phyloP scores from a whole-genome alignment of 2,329 filamentous ascomycete species.

The Diaporthe sp. region DNA sequence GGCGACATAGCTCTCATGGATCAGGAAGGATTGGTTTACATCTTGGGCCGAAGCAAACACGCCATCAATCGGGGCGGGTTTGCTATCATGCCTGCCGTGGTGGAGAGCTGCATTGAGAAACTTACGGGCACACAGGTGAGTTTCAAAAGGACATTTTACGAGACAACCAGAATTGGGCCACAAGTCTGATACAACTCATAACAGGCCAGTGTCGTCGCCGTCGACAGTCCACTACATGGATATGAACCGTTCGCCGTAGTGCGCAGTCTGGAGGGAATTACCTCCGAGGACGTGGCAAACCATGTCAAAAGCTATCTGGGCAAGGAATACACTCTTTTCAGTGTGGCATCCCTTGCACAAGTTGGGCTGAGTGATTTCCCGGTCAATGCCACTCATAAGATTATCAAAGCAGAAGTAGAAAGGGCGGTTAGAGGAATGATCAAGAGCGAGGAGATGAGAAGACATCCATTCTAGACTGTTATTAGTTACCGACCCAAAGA shows the following conservation, averaged over 20 bases:
- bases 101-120: neutral
- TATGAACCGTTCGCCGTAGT: neutral
- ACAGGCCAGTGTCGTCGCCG: neutral
- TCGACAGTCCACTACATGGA: neutral
- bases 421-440: neutral
- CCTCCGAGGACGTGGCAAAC: neutral
- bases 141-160: neutral
- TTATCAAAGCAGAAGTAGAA: neutral
- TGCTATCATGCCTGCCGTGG: neutral
- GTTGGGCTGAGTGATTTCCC: neutral
- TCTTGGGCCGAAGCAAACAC: slow-evolving; percentile 2
- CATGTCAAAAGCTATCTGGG: neutral
- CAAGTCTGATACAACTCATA: neutral
- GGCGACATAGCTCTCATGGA: neutral
- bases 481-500: no score
- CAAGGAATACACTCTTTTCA: neutral
- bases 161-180: no score
- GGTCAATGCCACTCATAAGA: neutral
- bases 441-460: neutral
- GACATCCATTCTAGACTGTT: neutral
- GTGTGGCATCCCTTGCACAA: neutral
- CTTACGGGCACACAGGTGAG: slow-evolving; percentile 2
- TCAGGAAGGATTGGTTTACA: neutral
- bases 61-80: neutral
- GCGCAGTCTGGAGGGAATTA: neutral